These are phyloP conservation scores for Ministeria vibrans DNA, from an alignment of 78 protist genomes.

Conservation along the genomic window DNA sequence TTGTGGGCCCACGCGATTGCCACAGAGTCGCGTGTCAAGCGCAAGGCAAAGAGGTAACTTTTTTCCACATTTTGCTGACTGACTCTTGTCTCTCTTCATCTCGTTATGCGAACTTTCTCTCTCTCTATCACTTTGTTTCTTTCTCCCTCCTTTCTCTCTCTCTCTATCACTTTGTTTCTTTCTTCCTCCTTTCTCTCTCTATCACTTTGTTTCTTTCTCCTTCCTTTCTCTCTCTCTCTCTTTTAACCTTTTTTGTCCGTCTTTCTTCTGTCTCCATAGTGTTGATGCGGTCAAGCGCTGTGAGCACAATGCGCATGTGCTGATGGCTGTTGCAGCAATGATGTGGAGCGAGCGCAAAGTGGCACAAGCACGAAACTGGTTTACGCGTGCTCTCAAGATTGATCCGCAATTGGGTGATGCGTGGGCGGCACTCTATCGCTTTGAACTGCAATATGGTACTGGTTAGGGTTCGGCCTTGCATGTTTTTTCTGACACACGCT, in stretches of 20 bases:
- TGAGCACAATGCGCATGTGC: conserved; percentile 46
- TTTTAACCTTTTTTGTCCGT: too few relatives aligned
- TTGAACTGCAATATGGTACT: conserved; percentile 67
- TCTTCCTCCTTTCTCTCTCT: too few relatives aligned
- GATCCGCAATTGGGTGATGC: conserved; percentile 86
- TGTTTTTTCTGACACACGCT: neutral
- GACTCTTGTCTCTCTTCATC: too few relatives aligned
- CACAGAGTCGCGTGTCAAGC: conserved; percentile 54
- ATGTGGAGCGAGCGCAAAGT: conserved; percentile 83
- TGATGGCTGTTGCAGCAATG: conserved; percentile 49
- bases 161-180: too few relatives aligned
- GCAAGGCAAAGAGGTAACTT: conserved; percentile 28
- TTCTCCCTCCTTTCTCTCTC: too few relatives aligned
- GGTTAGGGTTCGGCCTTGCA: neutral
- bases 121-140: too few relatives aligned
- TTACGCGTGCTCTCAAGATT: conserved; percentile 61
- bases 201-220: too few relatives aligned
- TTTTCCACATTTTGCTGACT: too few relatives aligned
- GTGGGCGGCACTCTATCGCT: conserved; percentile 76
- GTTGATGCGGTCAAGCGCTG: conserved; percentile 68
- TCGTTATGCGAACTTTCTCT: too few relatives aligned
- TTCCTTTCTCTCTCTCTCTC: too few relatives aligned
- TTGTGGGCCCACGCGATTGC: conserved; percentile 81
- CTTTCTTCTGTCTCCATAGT: too few relatives aligned
- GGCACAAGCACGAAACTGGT: conserved; percentile 75